Evolutionary conservation across 257 asterid species (phyloP).

Genomic region (Solanum corneliomulleri): DNA sequence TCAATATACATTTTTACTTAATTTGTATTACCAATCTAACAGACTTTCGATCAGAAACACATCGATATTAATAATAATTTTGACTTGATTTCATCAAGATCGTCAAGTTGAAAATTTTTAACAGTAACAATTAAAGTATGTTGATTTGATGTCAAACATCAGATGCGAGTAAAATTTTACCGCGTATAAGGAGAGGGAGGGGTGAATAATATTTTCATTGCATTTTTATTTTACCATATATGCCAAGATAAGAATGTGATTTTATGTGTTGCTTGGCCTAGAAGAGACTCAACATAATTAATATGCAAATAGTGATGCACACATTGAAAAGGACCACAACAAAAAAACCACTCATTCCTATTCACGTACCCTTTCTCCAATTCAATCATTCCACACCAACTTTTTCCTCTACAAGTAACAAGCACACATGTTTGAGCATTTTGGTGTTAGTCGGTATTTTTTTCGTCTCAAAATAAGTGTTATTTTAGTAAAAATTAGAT

Average conservation of each 20-base stretch:
- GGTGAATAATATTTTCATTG: not conserved
- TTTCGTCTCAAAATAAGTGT: not conserved
- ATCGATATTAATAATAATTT: not conserved
- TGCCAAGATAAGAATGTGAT: not conserved
- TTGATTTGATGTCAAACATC: not conserved
- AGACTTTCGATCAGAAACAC: not conserved
- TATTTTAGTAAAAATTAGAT: not conserved
- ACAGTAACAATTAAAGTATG: fast-evolving
- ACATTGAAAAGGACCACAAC: constrained; percentile 3
- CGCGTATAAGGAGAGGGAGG: not conserved
- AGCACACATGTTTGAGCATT: constrained; percentile 11
- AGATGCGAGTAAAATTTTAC: not conserved
- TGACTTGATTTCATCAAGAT: not conserved
- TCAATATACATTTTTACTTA: not conserved
- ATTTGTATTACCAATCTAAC: not conserved
- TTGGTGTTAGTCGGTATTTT: not conserved
- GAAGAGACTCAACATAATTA: constrained; percentile 5
- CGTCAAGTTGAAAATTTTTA: not conserved
- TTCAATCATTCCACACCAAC: constrained; percentile 10
- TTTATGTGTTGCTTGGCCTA: constrained; percentile 4
- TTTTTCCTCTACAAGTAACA: constrained; percentile 1
- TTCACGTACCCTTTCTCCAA: not conserved
- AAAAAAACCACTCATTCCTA: not conserved
- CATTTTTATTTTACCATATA: not conserved
- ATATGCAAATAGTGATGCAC: not conserved